phyloP scores from a whole-genome alignment of 164 flowering plant species.

The Vitis rupestris region DNA sequence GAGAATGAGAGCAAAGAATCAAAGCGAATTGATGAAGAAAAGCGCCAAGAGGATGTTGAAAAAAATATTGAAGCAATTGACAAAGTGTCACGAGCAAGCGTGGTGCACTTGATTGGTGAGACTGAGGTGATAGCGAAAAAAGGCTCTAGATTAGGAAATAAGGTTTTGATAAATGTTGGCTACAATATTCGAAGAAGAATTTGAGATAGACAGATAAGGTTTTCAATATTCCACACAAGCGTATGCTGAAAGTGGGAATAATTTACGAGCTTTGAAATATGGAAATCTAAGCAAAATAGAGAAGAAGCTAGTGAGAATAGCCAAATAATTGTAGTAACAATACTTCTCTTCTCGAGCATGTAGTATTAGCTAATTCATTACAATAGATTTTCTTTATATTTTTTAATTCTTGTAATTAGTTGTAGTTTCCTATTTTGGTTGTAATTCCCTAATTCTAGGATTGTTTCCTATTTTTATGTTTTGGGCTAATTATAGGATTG shows the following conservation, averaged over 20 bases:
- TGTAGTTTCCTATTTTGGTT: no score
- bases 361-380: no score
- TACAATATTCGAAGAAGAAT: conserved; percentile 58
- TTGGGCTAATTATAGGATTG: no score
- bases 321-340: no score
- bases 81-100: conserved; percentile 34
- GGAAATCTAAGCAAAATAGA: no score
- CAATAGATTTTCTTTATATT: no score
- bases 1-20: neutral
- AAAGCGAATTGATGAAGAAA: neutral
- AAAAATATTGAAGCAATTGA: conserved; percentile 42
- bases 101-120: conserved; percentile 63
- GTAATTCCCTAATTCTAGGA: no score
- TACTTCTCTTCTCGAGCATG: no score
- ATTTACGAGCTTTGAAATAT: conserved; percentile 52
- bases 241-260: conserved; percentile 75
- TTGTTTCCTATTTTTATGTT: no score
- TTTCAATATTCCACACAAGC: conserved; percentile 55
- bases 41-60: conserved; percentile 8
- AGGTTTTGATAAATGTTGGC: conserved; percentile 52
- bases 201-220: conserved; percentile 51
- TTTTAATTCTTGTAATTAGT: no score
- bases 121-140: conserved; percentile 62
- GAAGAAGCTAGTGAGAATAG: no score
- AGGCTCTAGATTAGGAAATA: conserved; percentile 41